These are phyloP conservation scores for Gloeostereum incarnatum DNA, from an alignment of 768 basidiomycete genomes.

Conservation along the genomic window DNA sequence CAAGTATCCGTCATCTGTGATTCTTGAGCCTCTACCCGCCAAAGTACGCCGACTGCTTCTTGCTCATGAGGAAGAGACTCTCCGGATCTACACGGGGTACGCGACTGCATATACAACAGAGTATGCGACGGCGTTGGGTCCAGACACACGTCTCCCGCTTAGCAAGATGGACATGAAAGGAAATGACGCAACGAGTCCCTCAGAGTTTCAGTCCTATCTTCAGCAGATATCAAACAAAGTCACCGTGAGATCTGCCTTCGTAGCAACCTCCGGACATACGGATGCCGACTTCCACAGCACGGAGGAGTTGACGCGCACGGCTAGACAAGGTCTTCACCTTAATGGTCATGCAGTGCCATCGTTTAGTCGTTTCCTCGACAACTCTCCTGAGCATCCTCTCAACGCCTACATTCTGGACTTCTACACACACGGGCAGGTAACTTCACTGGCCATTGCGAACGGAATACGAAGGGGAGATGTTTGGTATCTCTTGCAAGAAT, in stretches of 20 bases:
- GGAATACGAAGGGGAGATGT: slow-evolving; percentile 51
- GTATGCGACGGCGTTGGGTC: slow-evolving; percentile 24
- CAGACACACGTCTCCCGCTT: slow-evolving; percentile 39
- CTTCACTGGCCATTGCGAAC: slow-evolving; percentile 39
- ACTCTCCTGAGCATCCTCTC: slow-evolving; percentile 17
- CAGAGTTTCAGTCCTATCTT: slow-evolving; percentile 27
- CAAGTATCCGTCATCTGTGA: slow-evolving; percentile 46
- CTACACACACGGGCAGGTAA: slow-evolving; percentile 52
- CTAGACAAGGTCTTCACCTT: slow-evolving; percentile 42
- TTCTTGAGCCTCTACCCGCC: slow-evolving; percentile 40
- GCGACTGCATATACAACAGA: slow-evolving; percentile 38
- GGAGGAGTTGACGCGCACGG: slow-evolving; percentile 40
- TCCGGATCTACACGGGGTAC: slow-evolving; percentile 47
- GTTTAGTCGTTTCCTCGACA: slow-evolving; percentile 17
- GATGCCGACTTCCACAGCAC: slow-evolving; percentile 45
- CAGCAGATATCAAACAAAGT: slow-evolving; percentile 24
- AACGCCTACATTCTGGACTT: slow-evolving; percentile 68
- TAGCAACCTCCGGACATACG: slow-evolving; percentile 57
- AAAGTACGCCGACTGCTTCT: slow-evolving; percentile 29
- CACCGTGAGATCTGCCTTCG: slow-evolving; percentile 48
- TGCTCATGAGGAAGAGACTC: slow-evolving; percentile 38
- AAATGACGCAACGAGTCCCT: neutral
- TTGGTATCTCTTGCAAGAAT: slow-evolving; percentile 60
- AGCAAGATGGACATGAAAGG: slow-evolving; percentile 22
- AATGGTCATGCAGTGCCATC: slow-evolving; percentile 56